phyloP scores from a whole-genome alignment of 2,329 filamentous ascomycete species.

The Nemania sp. region DNA sequence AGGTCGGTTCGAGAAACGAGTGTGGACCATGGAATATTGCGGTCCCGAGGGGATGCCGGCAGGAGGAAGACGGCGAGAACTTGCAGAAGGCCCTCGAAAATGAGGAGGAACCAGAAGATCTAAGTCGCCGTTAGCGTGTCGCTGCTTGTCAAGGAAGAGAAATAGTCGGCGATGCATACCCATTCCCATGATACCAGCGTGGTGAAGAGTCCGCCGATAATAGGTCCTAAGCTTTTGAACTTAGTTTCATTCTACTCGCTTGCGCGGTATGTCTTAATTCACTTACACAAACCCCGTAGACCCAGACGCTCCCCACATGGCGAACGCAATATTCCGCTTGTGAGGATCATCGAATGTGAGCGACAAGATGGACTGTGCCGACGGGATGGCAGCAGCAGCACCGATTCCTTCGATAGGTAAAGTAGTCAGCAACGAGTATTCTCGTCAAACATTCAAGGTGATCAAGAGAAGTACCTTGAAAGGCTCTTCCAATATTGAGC shows the following conservation, averaged over 20 bases:
- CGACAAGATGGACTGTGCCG: constrained; percentile 8
- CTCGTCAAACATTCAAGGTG: no score
- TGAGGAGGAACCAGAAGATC: constrained; percentile 13
- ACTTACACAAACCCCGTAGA: constrained; percentile 14
- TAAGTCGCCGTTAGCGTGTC: not conserved
- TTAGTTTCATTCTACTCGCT: not conserved
- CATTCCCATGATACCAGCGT: constrained; percentile 11
- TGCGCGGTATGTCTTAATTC: not conserved
- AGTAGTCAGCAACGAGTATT: no score
- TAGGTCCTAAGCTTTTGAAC: not conserved
- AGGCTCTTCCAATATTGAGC: constrained; percentile 6
- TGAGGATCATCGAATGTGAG: constrained; percentile 9
- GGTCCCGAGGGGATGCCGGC: not conserved
- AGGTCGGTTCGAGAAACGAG: not conserved
- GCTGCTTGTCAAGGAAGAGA: no score
- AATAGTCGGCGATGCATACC: not conserved
- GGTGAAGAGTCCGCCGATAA: constrained; percentile 9
- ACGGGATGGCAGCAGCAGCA: constrained; percentile 8
- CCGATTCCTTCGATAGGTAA: not conserved
- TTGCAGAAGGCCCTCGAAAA: constrained; percentile 4
- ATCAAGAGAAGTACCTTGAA: constrained; percentile 6
- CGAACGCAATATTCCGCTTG: constrained; percentile 2
- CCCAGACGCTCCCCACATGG: constrained; percentile 4
- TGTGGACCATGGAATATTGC: not conserved
- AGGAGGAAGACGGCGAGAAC: not conserved